Evolutionary conservation across 2,329 filamentous ascomycete species (phyloP), one percentile per base, ranked within the genome.

Genomic region (Sporothrix euskadiensis): DNA sequence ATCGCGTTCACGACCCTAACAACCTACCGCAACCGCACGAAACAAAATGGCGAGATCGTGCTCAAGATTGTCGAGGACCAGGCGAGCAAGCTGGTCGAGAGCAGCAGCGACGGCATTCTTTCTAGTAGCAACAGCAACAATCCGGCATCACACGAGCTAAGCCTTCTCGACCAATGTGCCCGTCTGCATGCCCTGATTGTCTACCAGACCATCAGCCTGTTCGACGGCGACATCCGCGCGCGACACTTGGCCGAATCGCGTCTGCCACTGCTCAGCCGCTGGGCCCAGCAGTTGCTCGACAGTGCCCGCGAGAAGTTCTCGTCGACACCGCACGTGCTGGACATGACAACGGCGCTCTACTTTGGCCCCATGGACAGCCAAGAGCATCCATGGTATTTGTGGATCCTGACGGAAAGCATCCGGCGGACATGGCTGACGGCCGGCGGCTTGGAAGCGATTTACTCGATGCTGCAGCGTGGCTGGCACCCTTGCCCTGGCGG

Each of bases 131-230:
- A 49, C 26, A 3, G 35, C 35, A 35, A 8, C 35, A 35, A 35
- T 8, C 35, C 10, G 3, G 2, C 61, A 35, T 14, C 30, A 5
- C 41, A 63, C 35, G 14, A 4, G 14, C 26, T 41, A 14, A 75
- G 74, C 59, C 74, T 76, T 4, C 61, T 76, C 1, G 74, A 75
- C 32, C 79, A 79, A 70, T 79, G 87, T 5, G 83, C 84, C 0
- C 82, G 84, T 49, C 81, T 83, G 0, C 85, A 88, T 12, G 82
- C 86, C 1, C 81, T 88, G 1, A 74, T 87, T 3, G 78, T 86
- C 0, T 88, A 87, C 77, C 82, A 85, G 69, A 83, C 83, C 47
- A 85, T 88, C 73, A 79, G 83, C 16, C 78, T 88, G 44, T 87
- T 86, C 72, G 85, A 87, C 76, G 84, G 83, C 16, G 83, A 86